Evolutionary conservation across 805 yeast species (phyloP), one percentile per base, ranked within the genome.

Genomic region (Danielozyma ontarioensis): DNA sequence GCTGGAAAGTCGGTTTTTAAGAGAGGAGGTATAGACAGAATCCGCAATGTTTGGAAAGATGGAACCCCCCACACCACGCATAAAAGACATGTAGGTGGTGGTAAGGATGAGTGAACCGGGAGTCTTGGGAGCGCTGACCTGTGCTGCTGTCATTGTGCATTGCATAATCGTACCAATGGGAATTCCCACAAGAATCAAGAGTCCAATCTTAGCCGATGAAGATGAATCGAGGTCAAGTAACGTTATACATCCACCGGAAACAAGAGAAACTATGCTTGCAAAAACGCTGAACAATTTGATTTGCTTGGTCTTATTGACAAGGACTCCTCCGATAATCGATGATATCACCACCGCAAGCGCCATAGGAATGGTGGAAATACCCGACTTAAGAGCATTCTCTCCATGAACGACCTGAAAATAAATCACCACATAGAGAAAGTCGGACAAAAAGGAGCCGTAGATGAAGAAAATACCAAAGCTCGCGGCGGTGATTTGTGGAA

Each of bases 371-470:
- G 68, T 46, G 17, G 67, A 57, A 21, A 72, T 47, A 25, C 80
- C 80, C 3, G 77, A 59, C 16, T 53, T 51, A 54, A 70, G 55
- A 4, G 76, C 62, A 32, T 56, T 59, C 26, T 58, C 52, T 10
- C 57, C 66, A 28, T 52, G 56, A 6, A 74, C 56, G 17, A 67
- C 68, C 47, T 76, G 79, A 51, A 72, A 77, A 46, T 73, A 74
- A n/a, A 64, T 54, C 4, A 72, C 53, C 13, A 64, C 37, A 41
- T 59, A 72, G 33, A 44, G 32, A 17, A 48, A 36, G 14, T 37
- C 27, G 25, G 41, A 32, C 18, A 51, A 46, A 43, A 51, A 51
- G 32, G 25, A 41, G 5, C 49, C 50, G 27, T 47, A 48, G 4
- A 36, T 32, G 4, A 46, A 44, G 22, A 39, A 36, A 34, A 42